phyloP scores from a whole-genome alignment of 2,329 filamentous ascomycete species.

The Neonectria ditissima region DNA sequence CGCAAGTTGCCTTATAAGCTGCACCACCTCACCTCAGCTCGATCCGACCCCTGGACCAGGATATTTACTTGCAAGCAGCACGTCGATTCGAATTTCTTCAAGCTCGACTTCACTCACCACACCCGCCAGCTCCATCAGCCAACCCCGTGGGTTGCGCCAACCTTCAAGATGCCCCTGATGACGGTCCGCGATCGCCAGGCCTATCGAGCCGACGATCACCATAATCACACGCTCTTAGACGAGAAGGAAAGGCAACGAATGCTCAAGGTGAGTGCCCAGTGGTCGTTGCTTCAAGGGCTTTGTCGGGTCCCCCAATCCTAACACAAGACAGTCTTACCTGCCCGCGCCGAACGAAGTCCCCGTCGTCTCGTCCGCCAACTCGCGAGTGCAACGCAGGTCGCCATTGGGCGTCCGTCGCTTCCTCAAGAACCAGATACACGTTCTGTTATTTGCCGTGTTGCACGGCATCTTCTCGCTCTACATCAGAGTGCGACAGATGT shows the following conservation, averaged over 20 bases:
- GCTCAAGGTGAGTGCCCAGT: slow-evolving; percentile 47
- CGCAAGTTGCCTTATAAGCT: slow-evolving; percentile 42
- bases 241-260: slow-evolving; percentile 53
- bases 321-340: slow-evolving; percentile 49
- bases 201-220: slow-evolving; percentile 55
- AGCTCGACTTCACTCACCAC: background rate
- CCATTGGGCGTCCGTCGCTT: slow-evolving; percentile 71
- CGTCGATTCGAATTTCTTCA: slow-evolving; percentile 1
- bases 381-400: slow-evolving; percentile 49
- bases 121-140: slow-evolving; percentile 32
- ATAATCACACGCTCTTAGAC: slow-evolving; percentile 49
- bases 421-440: slow-evolving; percentile 71
- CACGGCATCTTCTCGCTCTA: slow-evolving; percentile 90
- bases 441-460: slow-evolving; percentile 75
- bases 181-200: slow-evolving; percentile 51
- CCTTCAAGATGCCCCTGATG: slow-evolving; percentile 49
- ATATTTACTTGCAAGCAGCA: slow-evolving; percentile 8
- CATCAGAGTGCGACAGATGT: slow-evolving; percentile 82
- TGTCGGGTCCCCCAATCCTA: slow-evolving; percentile 1
- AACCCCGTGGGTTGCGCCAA: slow-evolving; percentile 45
- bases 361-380: slow-evolving; percentile 33
- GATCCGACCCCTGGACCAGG: slow-evolving; percentile 20
- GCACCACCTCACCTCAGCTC: slow-evolving; percentile 27
- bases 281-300: background rate
- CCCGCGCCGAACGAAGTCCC: slow-evolving; percentile 50